Conservation (phyloP, 2,329 filamentous ascomycete species). For the Gnomoniopsis sp. region DNA sequence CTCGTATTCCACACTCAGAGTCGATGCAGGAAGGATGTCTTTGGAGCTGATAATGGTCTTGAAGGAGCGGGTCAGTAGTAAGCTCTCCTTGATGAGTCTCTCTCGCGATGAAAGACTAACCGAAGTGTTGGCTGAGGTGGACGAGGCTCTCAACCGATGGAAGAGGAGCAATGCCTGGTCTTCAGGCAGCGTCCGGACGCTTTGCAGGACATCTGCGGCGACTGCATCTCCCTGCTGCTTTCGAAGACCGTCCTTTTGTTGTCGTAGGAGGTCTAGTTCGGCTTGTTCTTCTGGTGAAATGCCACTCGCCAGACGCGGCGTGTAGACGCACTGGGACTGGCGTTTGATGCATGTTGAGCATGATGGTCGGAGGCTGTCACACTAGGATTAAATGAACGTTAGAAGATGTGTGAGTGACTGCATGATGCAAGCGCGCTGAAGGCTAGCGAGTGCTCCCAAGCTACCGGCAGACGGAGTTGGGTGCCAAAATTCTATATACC, state of each 20-base stretch:
- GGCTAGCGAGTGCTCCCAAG: no score
- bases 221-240: not conserved
- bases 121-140: not conserved
- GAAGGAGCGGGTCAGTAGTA: not conserved
- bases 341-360: constrained; percentile 13
- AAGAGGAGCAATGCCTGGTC: constrained; percentile 8
- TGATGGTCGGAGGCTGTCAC: constrained; percentile 8
- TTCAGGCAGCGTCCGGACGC: not conserved
- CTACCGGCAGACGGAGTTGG: not conserved
- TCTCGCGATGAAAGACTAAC: not conserved
- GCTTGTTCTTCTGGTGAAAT: not conserved
- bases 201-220: not conserved
- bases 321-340: constrained; percentile 8
- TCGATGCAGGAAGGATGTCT: constrained; percentile 1
- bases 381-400: not conserved
- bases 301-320: not conserved
- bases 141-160: not conserved
- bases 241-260: not conserved
- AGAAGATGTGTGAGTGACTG: not conserved
- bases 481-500: not conserved
- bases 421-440: not conserved
- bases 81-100: not conserved
- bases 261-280: constrained; percentile 3
- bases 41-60: not conserved
- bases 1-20: constrained; percentile 16